phyloP scores from a whole-genome alignment of 2,329 filamentous ascomycete genomes.

The Fusarium zealandicum region DNA sequence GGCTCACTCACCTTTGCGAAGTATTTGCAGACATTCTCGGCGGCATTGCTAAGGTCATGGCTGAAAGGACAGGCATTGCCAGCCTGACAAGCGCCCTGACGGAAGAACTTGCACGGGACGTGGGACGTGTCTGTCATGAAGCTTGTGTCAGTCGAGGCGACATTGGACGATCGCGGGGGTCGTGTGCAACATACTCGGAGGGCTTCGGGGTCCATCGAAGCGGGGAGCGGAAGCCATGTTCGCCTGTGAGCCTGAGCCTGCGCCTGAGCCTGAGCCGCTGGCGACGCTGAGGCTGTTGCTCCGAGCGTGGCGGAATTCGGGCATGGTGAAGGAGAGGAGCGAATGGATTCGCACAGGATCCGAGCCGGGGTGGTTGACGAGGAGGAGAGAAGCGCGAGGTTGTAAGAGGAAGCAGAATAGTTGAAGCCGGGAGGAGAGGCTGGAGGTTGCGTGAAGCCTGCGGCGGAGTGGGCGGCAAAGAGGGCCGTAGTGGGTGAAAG shows the following conservation, averaged over 20 bases:
- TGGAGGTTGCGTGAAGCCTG: conserved; percentile 37
- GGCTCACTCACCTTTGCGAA: conserved; percentile 83
- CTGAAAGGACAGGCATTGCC: conserved; percentile 96
- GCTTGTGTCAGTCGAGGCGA: conserved; percentile 33
- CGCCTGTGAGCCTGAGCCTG: conserved; percentile 31
- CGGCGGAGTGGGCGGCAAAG: conserved; percentile 41
- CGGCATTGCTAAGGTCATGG: conserved; percentile 84
- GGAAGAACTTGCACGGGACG: conserved; percentile 99
- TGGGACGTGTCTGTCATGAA: conserved; percentile 80
- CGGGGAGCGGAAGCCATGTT: conserved; percentile 47
- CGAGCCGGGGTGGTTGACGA: conserved; percentile 29
- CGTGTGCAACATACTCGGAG: conserved; percentile 59
- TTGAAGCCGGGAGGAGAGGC: conserved; percentile 25
- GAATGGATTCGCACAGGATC: conserved; percentile 31
- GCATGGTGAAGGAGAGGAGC: conserved; percentile 46
- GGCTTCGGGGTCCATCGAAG: conserved; percentile 68
- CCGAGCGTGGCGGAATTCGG: conserved; percentile 64
- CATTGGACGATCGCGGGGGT: conserved; percentile 34
- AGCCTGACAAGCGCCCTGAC: conserved; percentile 94
- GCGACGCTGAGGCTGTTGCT: conserved; percentile 64
- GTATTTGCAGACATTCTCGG: conserved; percentile 96
- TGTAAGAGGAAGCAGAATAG: conserved; percentile 18
- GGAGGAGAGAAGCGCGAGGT: conserved; percentile 20
- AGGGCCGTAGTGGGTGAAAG: conserved; percentile 38
- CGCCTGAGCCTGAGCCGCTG: conserved; percentile 27